These are phyloP conservation scores for Daldinia decipiens DNA, from an alignment of 495 filamentous ascomycete genomes.

Conservation along the genomic window DNA sequence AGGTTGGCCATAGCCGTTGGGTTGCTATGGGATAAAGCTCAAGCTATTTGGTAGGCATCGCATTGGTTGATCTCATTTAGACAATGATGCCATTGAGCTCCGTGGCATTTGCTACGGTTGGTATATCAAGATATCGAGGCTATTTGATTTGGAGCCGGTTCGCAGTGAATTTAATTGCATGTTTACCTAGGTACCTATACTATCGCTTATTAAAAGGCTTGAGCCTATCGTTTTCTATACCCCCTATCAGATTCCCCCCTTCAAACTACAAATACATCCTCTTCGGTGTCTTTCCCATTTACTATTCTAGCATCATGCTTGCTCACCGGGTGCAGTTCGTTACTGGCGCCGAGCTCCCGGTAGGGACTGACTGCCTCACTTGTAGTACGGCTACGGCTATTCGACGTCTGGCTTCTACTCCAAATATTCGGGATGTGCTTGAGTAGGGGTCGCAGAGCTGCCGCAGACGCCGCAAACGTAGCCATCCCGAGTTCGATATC, in stretches of 20 bases:
- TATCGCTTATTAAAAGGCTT: neutral
- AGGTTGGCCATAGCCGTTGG: neutral
- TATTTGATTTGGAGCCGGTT: neutral
- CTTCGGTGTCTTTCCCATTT: slow-evolving; percentile 4
- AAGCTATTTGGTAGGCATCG: neutral
- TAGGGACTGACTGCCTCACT: slow-evolving; percentile 34
- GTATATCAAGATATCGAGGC: neutral
- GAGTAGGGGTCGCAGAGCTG: slow-evolving; percentile 41
- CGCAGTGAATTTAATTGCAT: neutral
- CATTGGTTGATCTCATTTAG: neutral
- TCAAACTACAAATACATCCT: slow-evolving; percentile 13
- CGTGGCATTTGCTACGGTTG: neutral
- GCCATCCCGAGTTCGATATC: slow-evolving; percentile 47
- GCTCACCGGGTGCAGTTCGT: slow-evolving; percentile 20
- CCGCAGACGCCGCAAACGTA: slow-evolving; percentile 43
- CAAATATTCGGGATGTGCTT: slow-evolving; percentile 34
- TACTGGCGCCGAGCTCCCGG: slow-evolving; percentile 28
- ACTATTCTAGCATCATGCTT: neutral
- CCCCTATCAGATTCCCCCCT: neutral
- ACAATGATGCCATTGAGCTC: neutral
- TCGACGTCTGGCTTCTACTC: slow-evolving; percentile 19
- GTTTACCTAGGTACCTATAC: no score
- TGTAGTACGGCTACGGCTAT: slow-evolving; percentile 18
- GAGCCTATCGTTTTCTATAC: neutral
- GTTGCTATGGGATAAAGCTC: neutral